These are phyloP conservation scores for Kazachstania sp. DNA, from an alignment of 1,139 yeast species.

Conservation along the genomic window DNA sequence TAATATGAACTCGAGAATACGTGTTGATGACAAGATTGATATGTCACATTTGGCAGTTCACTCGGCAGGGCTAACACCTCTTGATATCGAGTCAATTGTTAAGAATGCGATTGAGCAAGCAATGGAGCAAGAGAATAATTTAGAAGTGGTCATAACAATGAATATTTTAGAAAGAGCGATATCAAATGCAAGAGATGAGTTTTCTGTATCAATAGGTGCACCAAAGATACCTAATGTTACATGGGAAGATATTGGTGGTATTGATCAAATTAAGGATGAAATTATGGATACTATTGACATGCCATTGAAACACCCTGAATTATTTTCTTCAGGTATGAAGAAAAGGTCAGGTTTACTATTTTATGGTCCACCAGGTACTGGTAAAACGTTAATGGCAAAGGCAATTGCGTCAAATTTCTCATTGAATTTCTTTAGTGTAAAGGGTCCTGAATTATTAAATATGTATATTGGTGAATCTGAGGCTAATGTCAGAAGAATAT, in stretches of 20 bases:
- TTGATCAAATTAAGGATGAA: constrained; percentile 82
- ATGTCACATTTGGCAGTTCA: constrained; percentile 60
- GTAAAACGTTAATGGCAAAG: constrained; percentile 88
- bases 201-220: constrained; percentile 92
- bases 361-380: constrained; percentile 98
- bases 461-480: constrained; percentile 99
- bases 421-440: constrained; percentile 86
- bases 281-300: constrained; percentile 90
- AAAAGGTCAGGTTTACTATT: constrained; percentile 89
- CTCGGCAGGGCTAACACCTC: constrained; percentile 88
- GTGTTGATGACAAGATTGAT: constrained; percentile 46
- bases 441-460: constrained; percentile 89
- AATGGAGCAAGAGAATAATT: constrained; percentile 30
- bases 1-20: constrained; percentile 8
- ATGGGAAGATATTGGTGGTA: constrained; percentile 78
- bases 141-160: constrained; percentile 34
- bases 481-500: constrained; percentile 89
- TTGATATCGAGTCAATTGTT: constrained; percentile 69
- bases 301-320: constrained; percentile 89
- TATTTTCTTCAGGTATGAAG: constrained; percentile 79
- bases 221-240: constrained; percentile 91
- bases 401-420: constrained; percentile 95
- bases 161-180: constrained; percentile 64
- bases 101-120: constrained; percentile 47
- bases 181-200: constrained; percentile 74